Evolutionary conservation across 352 stramenopile species (phyloP).

Genomic region (Pythium utonaiense): DNA sequence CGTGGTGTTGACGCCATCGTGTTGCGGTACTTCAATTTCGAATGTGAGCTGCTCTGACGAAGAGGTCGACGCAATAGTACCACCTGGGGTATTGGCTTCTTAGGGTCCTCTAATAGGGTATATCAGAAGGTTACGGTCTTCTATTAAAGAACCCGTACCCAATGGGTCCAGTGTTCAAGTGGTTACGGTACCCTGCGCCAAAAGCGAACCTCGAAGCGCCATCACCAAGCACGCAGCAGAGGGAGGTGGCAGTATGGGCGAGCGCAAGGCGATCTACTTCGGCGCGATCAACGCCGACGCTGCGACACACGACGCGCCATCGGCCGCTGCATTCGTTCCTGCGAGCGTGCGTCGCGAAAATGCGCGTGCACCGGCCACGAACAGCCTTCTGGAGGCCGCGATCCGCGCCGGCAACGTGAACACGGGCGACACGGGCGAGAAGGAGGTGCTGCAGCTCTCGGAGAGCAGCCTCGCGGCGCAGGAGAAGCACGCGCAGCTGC

Average conservation of each 20-base stretch:
- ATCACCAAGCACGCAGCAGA: neutral
- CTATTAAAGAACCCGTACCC: neutral
- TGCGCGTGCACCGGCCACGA: conserved; percentile 3
- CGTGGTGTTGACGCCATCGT: conserved; percentile 6
- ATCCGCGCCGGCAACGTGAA: conserved; percentile 84
- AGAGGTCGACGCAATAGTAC: neutral
- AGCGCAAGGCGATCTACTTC: conserved; percentile 84
- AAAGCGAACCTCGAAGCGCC: neutral
- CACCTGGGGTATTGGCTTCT: neutral
- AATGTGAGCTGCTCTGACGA: neutral
- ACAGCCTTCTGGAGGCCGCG: conserved; percentile 56
- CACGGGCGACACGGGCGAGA: conserved; percentile 66
- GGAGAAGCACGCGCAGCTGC: conserved; percentile 84
- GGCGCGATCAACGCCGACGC: conserved; percentile 48
- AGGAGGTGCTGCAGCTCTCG: conserved; percentile 80
- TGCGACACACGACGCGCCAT: neutral
- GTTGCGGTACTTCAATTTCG: conserved; percentile 1
- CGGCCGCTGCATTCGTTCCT: conserved; percentile 36
- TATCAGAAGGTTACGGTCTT: neutral
- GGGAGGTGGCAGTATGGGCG: conserved; percentile 34
- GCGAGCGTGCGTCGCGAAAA: conserved; percentile 32
- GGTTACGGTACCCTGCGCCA: neutral
- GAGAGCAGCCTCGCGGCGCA: conserved; percentile 79
- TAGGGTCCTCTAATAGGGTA: neutral
- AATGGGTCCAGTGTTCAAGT: conserved; percentile 7